A percentile compares a stretch with the other conserved stretches of the same genome.
Conservation (phyloP, 805 yeast species). For the Ogataea glucozyma region DNA sequence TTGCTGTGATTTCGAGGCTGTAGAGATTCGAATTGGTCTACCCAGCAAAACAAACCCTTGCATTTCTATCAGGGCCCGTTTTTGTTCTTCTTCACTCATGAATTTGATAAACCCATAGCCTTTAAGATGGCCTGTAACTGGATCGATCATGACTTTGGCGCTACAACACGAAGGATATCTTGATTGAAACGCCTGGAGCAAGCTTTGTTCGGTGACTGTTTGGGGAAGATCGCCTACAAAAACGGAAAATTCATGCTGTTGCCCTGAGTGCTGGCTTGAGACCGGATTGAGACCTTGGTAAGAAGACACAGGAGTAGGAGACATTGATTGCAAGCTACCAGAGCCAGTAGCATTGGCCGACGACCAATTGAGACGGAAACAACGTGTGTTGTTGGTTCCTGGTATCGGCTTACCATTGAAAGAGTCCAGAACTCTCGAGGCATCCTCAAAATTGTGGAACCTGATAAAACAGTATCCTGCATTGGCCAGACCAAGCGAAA, state of each 20-base stretch:
- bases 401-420: conserved; percentile 71
- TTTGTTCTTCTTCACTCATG: conserved; percentile 61
- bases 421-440: conserved; percentile 62
- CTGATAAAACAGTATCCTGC: conserved; percentile 84
- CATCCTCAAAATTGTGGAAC: conserved; percentile 60
- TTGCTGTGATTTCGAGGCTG: conserved; percentile 48
- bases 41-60: conserved; percentile 73
- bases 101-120: conserved; percentile 93
- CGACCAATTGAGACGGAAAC: conserved; percentile 81
- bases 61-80: conserved; percentile 75
- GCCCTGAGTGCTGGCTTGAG: conserved; percentile 9
- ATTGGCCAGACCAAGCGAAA: conserved; percentile 39
- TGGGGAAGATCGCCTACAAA: conserved; percentile 86
- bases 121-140: conserved; percentile 64
- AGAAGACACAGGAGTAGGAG: conserved; percentile 10
- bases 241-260: conserved; percentile 55
- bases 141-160: conserved; percentile 79
- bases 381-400: conserved; percentile 50
- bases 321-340: conserved; percentile 17
- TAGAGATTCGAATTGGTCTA: conserved; percentile 74
- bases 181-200: conserved; percentile 65
- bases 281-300: conserved; percentile 13
- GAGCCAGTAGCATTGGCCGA: conserved; percentile 36
- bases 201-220: conserved; percentile 65
- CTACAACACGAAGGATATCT: conserved; percentile 73